A percentile compares a stretch with the other conserved stretches of the same genome.
Conservation (phyloP, 805 yeast species). For the Wickerhamiella allomyrinae region DNA sequence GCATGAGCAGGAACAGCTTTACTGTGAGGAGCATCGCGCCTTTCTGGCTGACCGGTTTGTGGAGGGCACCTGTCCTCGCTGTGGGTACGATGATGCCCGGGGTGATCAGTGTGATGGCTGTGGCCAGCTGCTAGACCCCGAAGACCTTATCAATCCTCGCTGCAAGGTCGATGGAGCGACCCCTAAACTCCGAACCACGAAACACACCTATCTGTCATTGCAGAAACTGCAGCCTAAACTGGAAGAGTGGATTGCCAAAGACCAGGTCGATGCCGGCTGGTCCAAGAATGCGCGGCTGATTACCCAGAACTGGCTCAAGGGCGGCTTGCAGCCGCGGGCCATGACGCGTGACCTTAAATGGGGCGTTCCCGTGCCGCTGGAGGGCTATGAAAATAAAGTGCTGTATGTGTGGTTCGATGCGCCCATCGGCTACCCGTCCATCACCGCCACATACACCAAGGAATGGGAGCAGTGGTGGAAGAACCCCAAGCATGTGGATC, state of each 20-base stretch:
- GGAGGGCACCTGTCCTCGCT: constrained; percentile 94
- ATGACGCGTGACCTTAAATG: constrained; percentile 93
- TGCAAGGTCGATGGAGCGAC: constrained; percentile 81
- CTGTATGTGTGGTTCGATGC: constrained; percentile 99
- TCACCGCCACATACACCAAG: constrained; percentile 80
- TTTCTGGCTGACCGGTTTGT: constrained; percentile 93
- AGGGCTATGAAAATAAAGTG: constrained; percentile 75
- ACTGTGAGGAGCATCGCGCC: constrained; percentile 80
- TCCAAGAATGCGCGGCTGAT: constrained; percentile 80
- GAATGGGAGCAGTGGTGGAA: constrained; percentile 92
- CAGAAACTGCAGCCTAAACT: constrained; percentile 72
- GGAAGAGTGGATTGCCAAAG: constrained; percentile 53
- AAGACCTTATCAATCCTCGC: constrained; percentile 85
- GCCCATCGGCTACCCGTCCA: constrained; percentile 88
- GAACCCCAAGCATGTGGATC: constrained; percentile 71
- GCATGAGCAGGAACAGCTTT: constrained; percentile 75
- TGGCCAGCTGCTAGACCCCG: constrained; percentile 78
- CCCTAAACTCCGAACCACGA: constrained; percentile 69
- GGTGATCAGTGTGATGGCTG: constrained; percentile 99
- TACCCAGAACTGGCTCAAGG: constrained; percentile 85
- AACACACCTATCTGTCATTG: constrained; percentile 70
- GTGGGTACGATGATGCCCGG: constrained; percentile 91
- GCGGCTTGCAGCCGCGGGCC: constrained; percentile 86
- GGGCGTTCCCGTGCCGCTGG: constrained; percentile 97
- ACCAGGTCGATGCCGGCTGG: constrained; percentile 71